phyloP scores from a whole-genome alignment of 805 yeast genomes.

The Ogataea thermomethanolica region DNA sequence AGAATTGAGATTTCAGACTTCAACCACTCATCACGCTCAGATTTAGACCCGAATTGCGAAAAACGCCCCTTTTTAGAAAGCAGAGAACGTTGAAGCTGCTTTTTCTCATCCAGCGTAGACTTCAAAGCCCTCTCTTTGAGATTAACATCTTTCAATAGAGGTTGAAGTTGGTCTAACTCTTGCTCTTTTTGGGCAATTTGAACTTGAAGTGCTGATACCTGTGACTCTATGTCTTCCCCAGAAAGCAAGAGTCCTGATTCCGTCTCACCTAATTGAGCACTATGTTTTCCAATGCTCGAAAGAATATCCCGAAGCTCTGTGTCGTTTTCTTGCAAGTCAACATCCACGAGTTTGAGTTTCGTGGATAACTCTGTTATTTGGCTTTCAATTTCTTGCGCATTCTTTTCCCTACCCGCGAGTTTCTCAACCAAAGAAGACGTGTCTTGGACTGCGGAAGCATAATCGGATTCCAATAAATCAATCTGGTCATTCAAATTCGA shows the following conservation, averaged over 20 bases:
- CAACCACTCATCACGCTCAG: conserved; percentile 70
- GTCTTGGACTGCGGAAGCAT: conserved; percentile 47
- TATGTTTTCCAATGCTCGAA: conserved; percentile 46
- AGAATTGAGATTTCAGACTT: conserved; percentile 43
- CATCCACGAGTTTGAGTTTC: conserved; percentile 44
- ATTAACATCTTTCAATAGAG: conserved; percentile 39
- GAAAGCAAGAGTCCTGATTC: conserved; percentile 34
- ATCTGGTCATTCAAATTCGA: conserved; percentile 56
- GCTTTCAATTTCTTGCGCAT: conserved; percentile 42
- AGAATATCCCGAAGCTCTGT: conserved; percentile 47
- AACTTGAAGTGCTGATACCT: conserved; percentile 19
- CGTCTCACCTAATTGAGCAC: conserved; percentile 44
- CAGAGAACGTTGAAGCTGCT: conserved; percentile 53
- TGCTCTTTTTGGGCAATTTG: conserved; percentile 37
- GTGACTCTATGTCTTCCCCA: conserved; percentile 22
- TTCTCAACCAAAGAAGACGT: conserved; percentile 53
- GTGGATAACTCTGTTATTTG: conserved; percentile 46
- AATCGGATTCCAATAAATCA: conserved; percentile 56
- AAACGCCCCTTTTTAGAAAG: conserved; percentile 71
- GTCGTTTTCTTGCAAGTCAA: conserved; percentile 56
- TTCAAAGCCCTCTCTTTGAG: conserved; percentile 43
- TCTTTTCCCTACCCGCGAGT: conserved; percentile 57
- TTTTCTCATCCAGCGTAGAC: conserved; percentile 35
- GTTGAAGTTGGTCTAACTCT: conserved; percentile 37
- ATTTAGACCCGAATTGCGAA: conserved; percentile 50